These are phyloP conservation scores for Termitomyces sp. DNA, from an alignment of 768 basidiomycete species.

Conservation along the genomic window DNA sequence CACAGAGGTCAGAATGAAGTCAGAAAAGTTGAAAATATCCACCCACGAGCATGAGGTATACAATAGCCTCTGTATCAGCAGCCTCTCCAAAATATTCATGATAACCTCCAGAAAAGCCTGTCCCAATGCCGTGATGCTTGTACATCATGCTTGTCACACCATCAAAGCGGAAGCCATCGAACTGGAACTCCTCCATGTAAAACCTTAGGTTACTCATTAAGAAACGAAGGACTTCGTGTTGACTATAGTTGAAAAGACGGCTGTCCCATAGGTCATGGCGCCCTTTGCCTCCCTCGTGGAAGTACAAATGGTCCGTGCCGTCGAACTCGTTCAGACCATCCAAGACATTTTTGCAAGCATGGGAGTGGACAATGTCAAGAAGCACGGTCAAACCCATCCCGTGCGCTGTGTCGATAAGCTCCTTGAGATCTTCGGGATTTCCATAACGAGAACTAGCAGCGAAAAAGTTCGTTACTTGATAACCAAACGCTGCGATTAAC, in stretches of 20 bases:
- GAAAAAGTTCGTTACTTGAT: conserved; percentile 97
- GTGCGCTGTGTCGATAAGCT: conserved; percentile 93
- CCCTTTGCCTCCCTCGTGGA: conserved; percentile 90
- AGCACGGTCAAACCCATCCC: conserved; percentile 89
- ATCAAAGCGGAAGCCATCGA: conserved; percentile 98
- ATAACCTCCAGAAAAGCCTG: conserved; percentile 97
- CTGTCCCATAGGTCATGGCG: conserved; percentile 97
- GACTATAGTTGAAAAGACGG: conserved; percentile 93
- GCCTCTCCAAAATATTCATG: conserved; percentile 93
- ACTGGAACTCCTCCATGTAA: conserved; percentile 92
- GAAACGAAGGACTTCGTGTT: conserved; percentile 93
- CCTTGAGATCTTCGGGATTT: conserved; percentile 91
- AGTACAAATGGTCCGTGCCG: conserved; percentile 96
- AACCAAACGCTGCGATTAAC: conserved; percentile 78
- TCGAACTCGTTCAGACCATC: conserved; percentile 97
- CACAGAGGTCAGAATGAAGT: neutral
- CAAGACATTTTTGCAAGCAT: conserved; percentile 95
- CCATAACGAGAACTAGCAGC: conserved; percentile 96
- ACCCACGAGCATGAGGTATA: conserved; percentile 95
- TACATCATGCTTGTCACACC: conserved; percentile 99
- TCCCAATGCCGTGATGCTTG: conserved; percentile 93
- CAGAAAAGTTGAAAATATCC: neutral
- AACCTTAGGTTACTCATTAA: conserved; percentile 91
- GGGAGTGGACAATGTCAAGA: conserved; percentile 95
- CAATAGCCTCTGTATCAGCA: conserved; percentile 85